A percentile compares a stretch with the other conserved stretches of the same genome.
phyloP scores from a whole-genome alignment of 2,329 filamentous ascomycete species.

The Lachnum nothofagi region DNA sequence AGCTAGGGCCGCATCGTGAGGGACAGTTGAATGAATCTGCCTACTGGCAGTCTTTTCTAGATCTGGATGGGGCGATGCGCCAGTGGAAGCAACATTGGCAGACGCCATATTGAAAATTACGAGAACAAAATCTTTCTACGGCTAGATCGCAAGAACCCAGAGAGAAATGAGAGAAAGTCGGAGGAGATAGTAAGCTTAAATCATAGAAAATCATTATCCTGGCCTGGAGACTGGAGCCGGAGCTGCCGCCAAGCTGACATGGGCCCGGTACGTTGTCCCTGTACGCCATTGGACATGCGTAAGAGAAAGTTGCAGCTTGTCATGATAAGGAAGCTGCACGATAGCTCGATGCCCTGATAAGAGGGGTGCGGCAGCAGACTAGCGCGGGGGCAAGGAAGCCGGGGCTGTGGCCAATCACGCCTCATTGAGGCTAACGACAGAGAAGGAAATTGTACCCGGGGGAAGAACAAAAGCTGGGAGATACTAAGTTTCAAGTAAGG shows the following conservation, averaged over 20 bases:
- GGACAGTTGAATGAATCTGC: constrained; percentile 13
- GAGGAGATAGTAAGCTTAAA: neutral
- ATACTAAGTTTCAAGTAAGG: neutral
- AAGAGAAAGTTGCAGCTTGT: constrained; percentile 5
- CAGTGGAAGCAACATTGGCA: neutral
- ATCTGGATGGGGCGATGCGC: constrained; percentile 10
- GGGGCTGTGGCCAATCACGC: too few relatives aligned
- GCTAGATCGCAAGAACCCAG: too few relatives aligned
- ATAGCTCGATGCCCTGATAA: neutral
- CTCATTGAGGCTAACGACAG: neutral
- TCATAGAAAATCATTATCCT: neutral
- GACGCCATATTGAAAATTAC: constrained; percentile 5
- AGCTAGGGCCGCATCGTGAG: constrained; percentile 21
- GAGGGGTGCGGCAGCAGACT: neutral
- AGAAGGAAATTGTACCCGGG: neutral
- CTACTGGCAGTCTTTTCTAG: constrained; percentile 24
- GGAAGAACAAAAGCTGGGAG: neutral
- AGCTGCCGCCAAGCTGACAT: constrained; percentile 10
- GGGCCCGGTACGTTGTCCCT: neutral
- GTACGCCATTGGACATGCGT: constrained; percentile 14
- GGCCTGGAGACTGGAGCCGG: constrained; percentile 2
- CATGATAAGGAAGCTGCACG: constrained; percentile 14
- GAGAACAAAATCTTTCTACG: too few relatives aligned
- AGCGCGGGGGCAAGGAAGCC: neutral
- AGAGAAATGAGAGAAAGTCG: too few relatives aligned